Percentiles rank a stretch among this genome's conserved stretches.
Evolutionary conservation across 208 protist species (phyloP).

Genomic region (Trypanosoma vivax): DNA sequence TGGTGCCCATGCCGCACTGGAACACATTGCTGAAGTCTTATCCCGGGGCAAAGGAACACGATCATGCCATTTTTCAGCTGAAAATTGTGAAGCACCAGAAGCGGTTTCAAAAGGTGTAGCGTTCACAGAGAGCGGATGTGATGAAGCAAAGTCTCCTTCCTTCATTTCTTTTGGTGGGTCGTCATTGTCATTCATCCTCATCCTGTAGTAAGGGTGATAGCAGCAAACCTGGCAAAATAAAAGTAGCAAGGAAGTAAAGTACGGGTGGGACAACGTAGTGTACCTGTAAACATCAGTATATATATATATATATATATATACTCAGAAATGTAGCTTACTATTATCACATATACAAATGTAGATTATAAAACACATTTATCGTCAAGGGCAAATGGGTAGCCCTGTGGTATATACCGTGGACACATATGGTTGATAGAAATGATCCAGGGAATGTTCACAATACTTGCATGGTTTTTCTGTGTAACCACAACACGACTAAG

Average conservation of each 20-base stretch:
- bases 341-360: too few relatives aligned
- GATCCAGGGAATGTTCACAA: too few relatives aligned
- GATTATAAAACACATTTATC: too few relatives aligned
- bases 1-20: neutral
- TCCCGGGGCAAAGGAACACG: neutral
- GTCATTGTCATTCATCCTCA: constrained; percentile 1
- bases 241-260: neutral
- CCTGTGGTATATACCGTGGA: too few relatives aligned
- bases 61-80: constrained; percentile 6
- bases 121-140: constrained; percentile 27
- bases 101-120: constrained; percentile 23
- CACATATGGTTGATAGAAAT: too few relatives aligned
- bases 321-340: too few relatives aligned
- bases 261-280: neutral
- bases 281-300: neutral
- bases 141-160: constrained; percentile 3
- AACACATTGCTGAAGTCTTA: neutral
- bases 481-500: too few relatives aligned
- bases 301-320: too few relatives aligned
- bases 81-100: neutral
- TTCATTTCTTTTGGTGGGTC: constrained; percentile 5
- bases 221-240: neutral
- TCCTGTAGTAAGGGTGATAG: neutral
- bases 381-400: too few relatives aligned
- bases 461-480: too few relatives aligned